These are phyloP conservation scores for Fusarium verticillioides DNA, from an alignment of 2,329 filamentous ascomycete species.

Conservation along the genomic window DNA sequence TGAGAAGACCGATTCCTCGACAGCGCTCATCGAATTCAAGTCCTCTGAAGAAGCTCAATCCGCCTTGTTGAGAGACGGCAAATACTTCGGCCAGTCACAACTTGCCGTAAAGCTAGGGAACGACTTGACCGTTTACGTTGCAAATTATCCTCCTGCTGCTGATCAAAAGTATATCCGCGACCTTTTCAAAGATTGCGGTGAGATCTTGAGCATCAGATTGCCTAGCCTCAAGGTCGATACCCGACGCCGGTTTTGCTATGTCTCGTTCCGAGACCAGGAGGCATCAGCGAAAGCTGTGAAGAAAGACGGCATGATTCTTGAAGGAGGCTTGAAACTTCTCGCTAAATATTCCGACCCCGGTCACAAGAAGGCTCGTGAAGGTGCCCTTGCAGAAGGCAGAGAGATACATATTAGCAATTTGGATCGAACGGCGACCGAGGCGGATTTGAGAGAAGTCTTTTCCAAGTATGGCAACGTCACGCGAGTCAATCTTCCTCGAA, in stretches of 20 bases:
- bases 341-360: constrained; percentile 87
- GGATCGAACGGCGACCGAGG: constrained; percentile 69
- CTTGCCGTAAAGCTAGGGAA: constrained; percentile 81
- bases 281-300: constrained; percentile 76
- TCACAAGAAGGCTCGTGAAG: constrained; percentile 80
- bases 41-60: constrained; percentile 82
- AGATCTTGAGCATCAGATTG: constrained; percentile 86
- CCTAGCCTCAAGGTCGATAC: constrained; percentile 91
- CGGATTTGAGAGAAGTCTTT: constrained; percentile 78
- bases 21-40: constrained; percentile 87
- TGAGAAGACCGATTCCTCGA: constrained; percentile 67
- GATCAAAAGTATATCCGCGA: constrained; percentile 76
- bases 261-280: constrained; percentile 81
- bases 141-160: constrained; percentile 85
- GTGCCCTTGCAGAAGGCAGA: constrained; percentile 85
- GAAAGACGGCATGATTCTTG: constrained; percentile 77
- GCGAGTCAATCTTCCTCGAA: constrained; percentile 75
- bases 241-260: constrained; percentile 92
- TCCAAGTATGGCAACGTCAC: constrained; percentile 80
- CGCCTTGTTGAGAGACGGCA: constrained; percentile 83
- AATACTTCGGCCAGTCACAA: constrained; percentile 77
- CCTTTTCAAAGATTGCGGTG: constrained; percentile 79
- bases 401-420: constrained; percentile 84
- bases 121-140: constrained; percentile 85
- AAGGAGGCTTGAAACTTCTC: constrained; percentile 74